Evolutionary conservation across 2,329 filamentous ascomycete species (phyloP), one percentile per base, ranked within the genome.

Genomic region (Bimuria novae-zelandiae): DNA sequence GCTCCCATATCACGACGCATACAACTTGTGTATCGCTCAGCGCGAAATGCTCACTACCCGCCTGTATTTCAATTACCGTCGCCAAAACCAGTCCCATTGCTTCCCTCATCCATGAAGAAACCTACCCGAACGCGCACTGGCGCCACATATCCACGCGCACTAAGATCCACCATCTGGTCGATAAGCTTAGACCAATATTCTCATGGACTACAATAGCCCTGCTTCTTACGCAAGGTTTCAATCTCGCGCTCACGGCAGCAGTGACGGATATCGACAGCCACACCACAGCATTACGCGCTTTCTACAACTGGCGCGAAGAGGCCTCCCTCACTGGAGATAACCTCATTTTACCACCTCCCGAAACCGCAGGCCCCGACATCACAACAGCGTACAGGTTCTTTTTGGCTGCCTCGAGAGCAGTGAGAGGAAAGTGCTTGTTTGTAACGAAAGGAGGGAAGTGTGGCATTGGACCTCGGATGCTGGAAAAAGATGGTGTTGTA

Each of bases 61-160:
- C 42, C 14, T 49, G 47, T 32, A n/a, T 51, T 8, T 44, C 39
- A 1, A 16, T 51, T 14, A 21, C n/a, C 16, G 48, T 29, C 8
- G 8, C 19, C 11, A n/a, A 17, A n/a, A 19, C 32, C n/a, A 39
- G 22, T 19, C 21, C 30, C 14, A 32, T 51, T 17, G 33, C 8
- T 8, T 25, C 12, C 1, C 4, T 51, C 30, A 37, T 51, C n/a
- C 8, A 35, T 6, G 17, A 29, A 5, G 21, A 14, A 2, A 16
- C 32, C 14, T 21, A n/a, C 3, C 17, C 19, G 30, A 21, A 44
- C 14, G 16, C 30, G 11, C 32, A 37, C 11, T 29, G 40, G 22
- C 32, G 35, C 21, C 19, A 32, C 17, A 35, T 23, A 10, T 22
- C 23, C 12, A 23, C 10, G 2, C 16, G 14, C 17, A 23, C 16